phyloP scores from a whole-genome alignment of 2,329 filamentous ascomycete species.

The Scedosporium apiospermum region DNA sequence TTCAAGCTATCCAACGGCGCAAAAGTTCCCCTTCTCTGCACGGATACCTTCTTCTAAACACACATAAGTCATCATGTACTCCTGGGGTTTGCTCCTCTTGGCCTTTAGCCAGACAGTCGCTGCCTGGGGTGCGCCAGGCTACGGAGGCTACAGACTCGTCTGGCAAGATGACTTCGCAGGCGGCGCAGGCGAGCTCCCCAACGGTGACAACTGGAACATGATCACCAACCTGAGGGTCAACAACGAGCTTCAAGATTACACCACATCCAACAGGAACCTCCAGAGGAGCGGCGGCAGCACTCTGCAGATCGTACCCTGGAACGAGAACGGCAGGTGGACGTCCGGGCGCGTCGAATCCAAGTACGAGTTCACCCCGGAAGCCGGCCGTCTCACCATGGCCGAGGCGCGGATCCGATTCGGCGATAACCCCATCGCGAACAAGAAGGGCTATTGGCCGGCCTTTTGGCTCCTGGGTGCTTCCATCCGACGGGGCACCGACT shows the following conservation, averaged over 20 bases:
- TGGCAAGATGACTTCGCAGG: constrained; percentile 37
- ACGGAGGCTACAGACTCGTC: constrained; percentile 26
- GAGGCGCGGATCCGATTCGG: constrained; percentile 40
- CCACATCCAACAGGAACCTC: constrained; percentile 33
- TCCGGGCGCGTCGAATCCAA: constrained; percentile 45
- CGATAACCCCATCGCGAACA: constrained; percentile 25
- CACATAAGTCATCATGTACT: neutral
- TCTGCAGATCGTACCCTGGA: constrained; percentile 40
- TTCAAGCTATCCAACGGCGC: neutral
- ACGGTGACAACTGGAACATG: constrained; percentile 30
- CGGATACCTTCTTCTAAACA: neutral
- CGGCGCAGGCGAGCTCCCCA: constrained; percentile 20
- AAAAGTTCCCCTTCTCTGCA: neutral
- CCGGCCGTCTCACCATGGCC: constrained; percentile 34
- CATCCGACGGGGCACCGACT: constrained; percentile 34
- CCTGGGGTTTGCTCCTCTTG: constrained; percentile 13
- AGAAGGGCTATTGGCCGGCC: constrained; percentile 49
- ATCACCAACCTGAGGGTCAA: constrained; percentile 35
- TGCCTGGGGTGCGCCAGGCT: constrained; percentile 27
- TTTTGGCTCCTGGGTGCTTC: constrained; percentile 48
- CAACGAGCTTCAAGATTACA: constrained; percentile 42
- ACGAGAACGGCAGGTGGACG: constrained; percentile 35
- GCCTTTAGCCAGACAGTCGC: constrained; percentile 20
- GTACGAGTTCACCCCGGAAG: constrained; percentile 32
- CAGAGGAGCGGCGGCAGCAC: constrained; percentile 40